phyloP scores from a whole-genome alignment of 345 rosid genomes.

The Ricinus communis region DNA sequence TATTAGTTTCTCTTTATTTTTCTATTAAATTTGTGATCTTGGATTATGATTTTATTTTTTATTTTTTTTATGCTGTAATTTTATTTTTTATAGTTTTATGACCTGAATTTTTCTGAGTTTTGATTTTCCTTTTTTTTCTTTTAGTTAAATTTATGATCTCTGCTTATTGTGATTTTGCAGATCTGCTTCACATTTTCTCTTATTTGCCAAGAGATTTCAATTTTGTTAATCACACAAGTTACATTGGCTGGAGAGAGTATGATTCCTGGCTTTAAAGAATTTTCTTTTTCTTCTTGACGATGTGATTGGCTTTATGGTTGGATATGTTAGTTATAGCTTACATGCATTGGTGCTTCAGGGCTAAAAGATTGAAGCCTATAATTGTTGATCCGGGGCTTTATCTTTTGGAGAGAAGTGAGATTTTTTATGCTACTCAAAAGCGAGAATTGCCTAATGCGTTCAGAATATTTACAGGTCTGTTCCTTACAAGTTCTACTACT shows the following conservation, averaged over 20 bases:
- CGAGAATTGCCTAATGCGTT: conserved; percentile 77
- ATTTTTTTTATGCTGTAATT: too few species aligned
- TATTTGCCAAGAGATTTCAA: conserved; percentile 78
- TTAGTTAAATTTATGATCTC: background rate
- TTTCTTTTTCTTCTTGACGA: background rate
- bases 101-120: too few species aligned
- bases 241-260: conserved; percentile 98
- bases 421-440: conserved; percentile 82
- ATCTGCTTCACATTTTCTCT: conserved; percentile 90
- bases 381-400: conserved; percentile 97
- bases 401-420: conserved; percentile 58
- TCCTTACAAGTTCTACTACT: background rate
- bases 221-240: conserved; percentile 76
- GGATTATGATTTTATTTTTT: conserved; percentile 28
- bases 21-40: too few species aligned
- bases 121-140: too few species aligned
- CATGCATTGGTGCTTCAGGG: conserved; percentile 44
- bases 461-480: conserved; percentile 71
- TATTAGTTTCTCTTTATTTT: background rate
- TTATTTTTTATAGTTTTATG: too few species aligned
- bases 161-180: conserved; percentile 44
- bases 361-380: conserved; percentile 73
- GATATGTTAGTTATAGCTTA: background rate
- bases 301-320: background rate
- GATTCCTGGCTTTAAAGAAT: conserved; percentile 17